phyloP scores from a whole-genome alignment of 1,139 yeast species.

The Taphrina populina region DNA sequence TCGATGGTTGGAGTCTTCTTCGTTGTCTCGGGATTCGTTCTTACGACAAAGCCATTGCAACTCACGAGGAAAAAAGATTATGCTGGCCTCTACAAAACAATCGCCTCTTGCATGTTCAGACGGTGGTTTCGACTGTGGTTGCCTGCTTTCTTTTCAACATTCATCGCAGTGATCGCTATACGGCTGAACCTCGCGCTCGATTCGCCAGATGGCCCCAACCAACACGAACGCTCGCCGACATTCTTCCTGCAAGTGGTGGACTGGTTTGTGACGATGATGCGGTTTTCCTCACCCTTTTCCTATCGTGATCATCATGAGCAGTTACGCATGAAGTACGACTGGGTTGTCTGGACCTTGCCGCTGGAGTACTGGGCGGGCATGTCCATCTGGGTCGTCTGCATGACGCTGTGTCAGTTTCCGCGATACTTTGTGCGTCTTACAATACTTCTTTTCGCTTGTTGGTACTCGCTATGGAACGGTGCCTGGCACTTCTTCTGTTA shows the following conservation, averaged over 20 bases:
- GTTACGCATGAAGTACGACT: slow-evolving; percentile 10
- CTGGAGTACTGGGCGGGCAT: slow-evolving; percentile 19
- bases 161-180: slow-evolving; percentile 6
- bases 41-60: slow-evolving; percentile 5
- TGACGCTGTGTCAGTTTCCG: slow-evolving; percentile 6
- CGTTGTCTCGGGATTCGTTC: slow-evolving; percentile 11
- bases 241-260: not conserved
- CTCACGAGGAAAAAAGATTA: slow-evolving; percentile 5
- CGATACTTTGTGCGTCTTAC: not conserved
- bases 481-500: slow-evolving; percentile 26
- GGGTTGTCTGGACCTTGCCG: slow-evolving; percentile 20
- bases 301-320: not conserved
- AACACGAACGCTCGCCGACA: not conserved
- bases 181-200: not conserved
- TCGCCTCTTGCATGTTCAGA: slow-evolving; percentile 3
- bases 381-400: slow-evolving; percentile 13
- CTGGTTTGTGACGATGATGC: slow-evolving; percentile 3
- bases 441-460: not conserved
- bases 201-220: not conserved
- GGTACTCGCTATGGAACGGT: not conserved
- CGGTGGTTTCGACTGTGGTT: slow-evolving; percentile 10
- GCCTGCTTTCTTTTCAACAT: slow-evolving; percentile 9
- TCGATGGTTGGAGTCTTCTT: slow-evolving; percentile 28
- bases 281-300: not conserved
- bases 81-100: slow-evolving; percentile 2